Base-by-base conservation (phyloP, 2,329 filamentous ascomycete genomes). In the Xylariaceae sp. region DNA sequence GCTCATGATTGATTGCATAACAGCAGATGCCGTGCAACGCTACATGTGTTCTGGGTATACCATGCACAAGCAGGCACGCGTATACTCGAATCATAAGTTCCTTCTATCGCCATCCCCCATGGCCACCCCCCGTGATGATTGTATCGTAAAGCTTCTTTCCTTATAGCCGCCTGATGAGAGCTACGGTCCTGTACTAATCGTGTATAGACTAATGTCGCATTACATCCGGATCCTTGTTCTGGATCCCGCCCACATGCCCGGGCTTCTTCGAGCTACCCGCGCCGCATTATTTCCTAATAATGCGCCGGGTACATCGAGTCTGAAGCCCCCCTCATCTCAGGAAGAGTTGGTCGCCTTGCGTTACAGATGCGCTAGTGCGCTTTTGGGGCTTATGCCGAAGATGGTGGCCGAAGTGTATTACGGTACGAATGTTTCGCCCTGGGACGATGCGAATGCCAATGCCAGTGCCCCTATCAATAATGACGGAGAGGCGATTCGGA, bases 251-350 rank as follows among this genome's bases (percentile, higher is more conserved):
- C 79, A 83, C 66, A 78, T 92, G 58, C 85, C 89, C 72, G 79
- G 80, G 71, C 74, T 90, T 66, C 82, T 93, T 68, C 84, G 85
- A 72, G 82, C 85, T 66, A 80, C 89, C 69, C 89, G 94, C 72
- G 85, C 83, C 68, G 84, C 89, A 62, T 78, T 97, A 58, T 97
- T 97, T 73, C 93, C 94, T 66, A 88, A 90, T 75, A 95, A 95
- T 74, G 80, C 84, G 67, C 86, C 88, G 62, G 88, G 86, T 60
- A 82, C 84, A 65, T 78, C 86, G 67, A 80, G 82, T 61, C 76
- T 87, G 65, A 75, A 80, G 55, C 81, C 87, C 55, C 85, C 87
- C 60, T 79, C 80, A 53, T 81, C 81, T 63, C 79, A 85, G 57
- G 78, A 83, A 67, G 82, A 85, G 68, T 77, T 85, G 65, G 77